phyloP scores from a whole-genome alignment of 345 rosid species.

The Ceriops decandra region DNA sequence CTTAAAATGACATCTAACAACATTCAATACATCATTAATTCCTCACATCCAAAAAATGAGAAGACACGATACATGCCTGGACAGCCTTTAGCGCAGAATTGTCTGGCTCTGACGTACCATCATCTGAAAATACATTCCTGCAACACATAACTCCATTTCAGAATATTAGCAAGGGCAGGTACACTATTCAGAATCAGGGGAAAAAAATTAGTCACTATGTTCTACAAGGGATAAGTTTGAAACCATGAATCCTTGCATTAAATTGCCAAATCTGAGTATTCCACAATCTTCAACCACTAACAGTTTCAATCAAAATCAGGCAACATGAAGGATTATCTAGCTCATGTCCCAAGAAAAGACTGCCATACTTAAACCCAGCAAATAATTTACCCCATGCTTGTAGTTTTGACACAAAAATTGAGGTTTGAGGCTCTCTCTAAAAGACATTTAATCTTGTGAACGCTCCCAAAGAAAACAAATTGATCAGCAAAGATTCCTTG shows the following conservation, averaged over 20 bases:
- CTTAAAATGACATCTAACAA: neutral
- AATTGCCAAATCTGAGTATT: neutral
- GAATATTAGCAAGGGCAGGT: neutral
- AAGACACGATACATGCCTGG: constrained; percentile 53
- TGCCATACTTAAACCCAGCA: neutral
- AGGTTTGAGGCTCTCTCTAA: neutral
- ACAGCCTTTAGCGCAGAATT: constrained; percentile 53
- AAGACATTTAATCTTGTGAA: neutral
- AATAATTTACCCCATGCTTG: neutral
- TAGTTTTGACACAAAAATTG: neutral
- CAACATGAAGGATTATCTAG: too few species aligned
- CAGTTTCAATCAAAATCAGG: neutral
- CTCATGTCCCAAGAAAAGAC: too few species aligned
- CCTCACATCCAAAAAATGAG: constrained; percentile 2
- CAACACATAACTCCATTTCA: constrained; percentile 18
- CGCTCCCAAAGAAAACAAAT: neutral
- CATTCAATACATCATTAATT: neutral
- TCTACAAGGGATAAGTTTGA: neutral
- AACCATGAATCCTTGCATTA: neutral
- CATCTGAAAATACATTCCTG: constrained; percentile 90
- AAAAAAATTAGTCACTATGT: neutral
- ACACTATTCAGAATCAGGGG: too few species aligned
- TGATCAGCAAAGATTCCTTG: neutral
- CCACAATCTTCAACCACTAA: neutral
- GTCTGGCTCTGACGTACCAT: constrained; percentile 64